Conservation (phyloP, 2,329 filamentous ascomycete species). For the Rhexocercosporidium sp. region DNA sequence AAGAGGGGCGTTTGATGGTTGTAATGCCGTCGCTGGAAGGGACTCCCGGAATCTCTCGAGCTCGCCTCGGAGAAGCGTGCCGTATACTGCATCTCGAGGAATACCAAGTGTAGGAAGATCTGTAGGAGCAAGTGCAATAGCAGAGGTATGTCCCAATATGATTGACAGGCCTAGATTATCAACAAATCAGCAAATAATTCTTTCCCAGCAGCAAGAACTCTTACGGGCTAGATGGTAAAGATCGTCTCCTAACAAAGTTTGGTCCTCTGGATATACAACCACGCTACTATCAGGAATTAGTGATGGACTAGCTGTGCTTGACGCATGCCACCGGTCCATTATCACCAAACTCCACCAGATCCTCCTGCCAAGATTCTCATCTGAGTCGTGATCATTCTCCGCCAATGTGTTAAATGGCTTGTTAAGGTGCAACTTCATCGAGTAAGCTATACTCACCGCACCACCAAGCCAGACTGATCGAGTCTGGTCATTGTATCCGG, state of each 20-base stretch:
- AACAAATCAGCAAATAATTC: conserved; percentile 12
- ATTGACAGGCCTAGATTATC: conserved; percentile 57
- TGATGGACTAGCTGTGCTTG: conserved; percentile 66
- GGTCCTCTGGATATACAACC: conserved; percentile 64
- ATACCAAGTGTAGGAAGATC: conserved; percentile 49
- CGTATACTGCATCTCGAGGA: conserved; percentile 50
- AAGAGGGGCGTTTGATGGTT: conserved; percentile 54
- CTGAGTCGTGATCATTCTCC: conserved; percentile 60
- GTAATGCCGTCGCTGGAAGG: conserved; percentile 62
- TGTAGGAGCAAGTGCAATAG: conserved; percentile 50
- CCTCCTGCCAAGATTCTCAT: conserved; percentile 65
- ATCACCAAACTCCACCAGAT: conserved; percentile 76
- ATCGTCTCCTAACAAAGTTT: conserved; percentile 63
- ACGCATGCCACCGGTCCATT: conserved; percentile 75
- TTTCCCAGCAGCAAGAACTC: conserved; percentile 40
- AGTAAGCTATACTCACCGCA: conserved; percentile 69
- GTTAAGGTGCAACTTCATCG: conserved; percentile 63
- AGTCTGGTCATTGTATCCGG: conserved; percentile 49
- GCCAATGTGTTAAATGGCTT: conserved; percentile 47
- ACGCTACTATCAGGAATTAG: conserved; percentile 67
- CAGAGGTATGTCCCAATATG: conserved; percentile 60
- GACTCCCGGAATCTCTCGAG: conserved; percentile 70
- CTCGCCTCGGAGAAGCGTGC: conserved; percentile 58
- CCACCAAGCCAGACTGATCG: conserved; percentile 63
- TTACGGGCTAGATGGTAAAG: conserved; percentile 70